Evolutionary conservation across 1,284 basidiomycete species (phyloP).

Genomic region (Leccinum solheimii): DNA sequence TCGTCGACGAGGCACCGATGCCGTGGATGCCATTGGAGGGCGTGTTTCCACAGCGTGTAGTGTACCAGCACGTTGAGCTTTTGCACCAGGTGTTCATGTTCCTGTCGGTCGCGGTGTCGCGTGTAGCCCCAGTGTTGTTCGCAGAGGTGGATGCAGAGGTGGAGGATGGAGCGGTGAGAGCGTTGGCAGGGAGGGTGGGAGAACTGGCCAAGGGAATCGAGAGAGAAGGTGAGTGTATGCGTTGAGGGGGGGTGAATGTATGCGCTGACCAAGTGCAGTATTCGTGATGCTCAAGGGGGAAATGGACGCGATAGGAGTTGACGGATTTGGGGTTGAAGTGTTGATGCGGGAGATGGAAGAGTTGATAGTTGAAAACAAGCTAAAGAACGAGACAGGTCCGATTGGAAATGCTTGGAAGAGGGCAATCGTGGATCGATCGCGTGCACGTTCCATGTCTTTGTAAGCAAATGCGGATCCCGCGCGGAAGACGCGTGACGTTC

Average conservation of each 20-base stretch:
- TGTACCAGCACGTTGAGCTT: constrained; percentile 72
- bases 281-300: constrained; percentile 28
- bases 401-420: constrained; percentile 49
- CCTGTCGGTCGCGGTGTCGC: constrained; percentile 65
- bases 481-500: constrained; percentile 8
- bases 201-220: constrained; percentile 26
- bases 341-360: constrained; percentile 60
- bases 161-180: constrained; percentile 24
- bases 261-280: constrained; percentile 19
- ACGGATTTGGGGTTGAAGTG: constrained; percentile 40
- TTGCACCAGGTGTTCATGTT: constrained; percentile 78
- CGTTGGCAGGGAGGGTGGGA: constrained; percentile 24
- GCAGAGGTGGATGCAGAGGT: constrained; percentile 33
- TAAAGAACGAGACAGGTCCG: constrained; percentile 55
- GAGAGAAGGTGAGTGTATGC: constrained; percentile 30
- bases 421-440: constrained; percentile 31
- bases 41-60: constrained; percentile 63
- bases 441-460: constrained; percentile 33
- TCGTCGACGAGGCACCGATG: constrained; percentile 31
- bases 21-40: constrained; percentile 42
- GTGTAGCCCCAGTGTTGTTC: constrained; percentile 65
- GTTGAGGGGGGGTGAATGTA: not conserved
- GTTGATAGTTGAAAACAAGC: constrained; percentile 60
- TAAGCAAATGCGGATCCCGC: constrained; percentile 24
- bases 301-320: constrained; percentile 5